Evolutionary conservation across 2,329 filamentous ascomycete genomes (phyloP).

Genomic region (Ceratocystis diversiconidia): DNA sequence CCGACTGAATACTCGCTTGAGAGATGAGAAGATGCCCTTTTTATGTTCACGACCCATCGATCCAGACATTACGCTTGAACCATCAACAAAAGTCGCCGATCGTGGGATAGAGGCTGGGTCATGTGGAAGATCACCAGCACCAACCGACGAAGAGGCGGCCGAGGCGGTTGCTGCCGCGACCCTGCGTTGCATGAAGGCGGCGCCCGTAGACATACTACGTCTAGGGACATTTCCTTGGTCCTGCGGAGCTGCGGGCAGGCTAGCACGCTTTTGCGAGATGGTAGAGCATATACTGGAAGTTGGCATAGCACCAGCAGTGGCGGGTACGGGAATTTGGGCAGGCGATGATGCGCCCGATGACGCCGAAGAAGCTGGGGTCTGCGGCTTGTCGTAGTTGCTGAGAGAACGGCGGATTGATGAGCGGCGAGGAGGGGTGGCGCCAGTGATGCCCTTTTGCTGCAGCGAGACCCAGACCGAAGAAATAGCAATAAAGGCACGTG

Average conservation of each 20-base stretch:
- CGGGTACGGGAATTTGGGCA: background rate
- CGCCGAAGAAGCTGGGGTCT: background rate
- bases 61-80: background rate
- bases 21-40: conserved; percentile 17
- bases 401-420: conserved; percentile 7
- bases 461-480: conserved; percentile 22
- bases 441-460: conserved; percentile 19
- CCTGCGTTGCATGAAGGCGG: conserved; percentile 21
- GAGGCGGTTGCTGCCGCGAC: background rate
- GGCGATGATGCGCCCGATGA: conserved; percentile 6
- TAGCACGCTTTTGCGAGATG: conserved; percentile 9
- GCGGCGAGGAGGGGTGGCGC: conserved; percentile 8
- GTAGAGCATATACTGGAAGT: background rate
- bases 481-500: conserved; percentile 21
- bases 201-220: conserved; percentile 21
- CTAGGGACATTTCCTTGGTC: conserved; percentile 16
- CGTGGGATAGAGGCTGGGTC: background rate
- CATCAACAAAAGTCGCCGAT: background rate
- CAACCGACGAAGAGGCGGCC: background rate
- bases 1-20: conserved; percentile 18
- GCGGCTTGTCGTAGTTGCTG: conserved; percentile 6
- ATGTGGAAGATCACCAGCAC: background rate
- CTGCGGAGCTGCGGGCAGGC: background rate
- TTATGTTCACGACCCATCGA: conserved; percentile 8
- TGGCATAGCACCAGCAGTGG: background rate